These are phyloP conservation scores for Backusella australiensis DNA, from an alignment of 192 early-diverging fungal genomes.

Conservation along the genomic window DNA sequence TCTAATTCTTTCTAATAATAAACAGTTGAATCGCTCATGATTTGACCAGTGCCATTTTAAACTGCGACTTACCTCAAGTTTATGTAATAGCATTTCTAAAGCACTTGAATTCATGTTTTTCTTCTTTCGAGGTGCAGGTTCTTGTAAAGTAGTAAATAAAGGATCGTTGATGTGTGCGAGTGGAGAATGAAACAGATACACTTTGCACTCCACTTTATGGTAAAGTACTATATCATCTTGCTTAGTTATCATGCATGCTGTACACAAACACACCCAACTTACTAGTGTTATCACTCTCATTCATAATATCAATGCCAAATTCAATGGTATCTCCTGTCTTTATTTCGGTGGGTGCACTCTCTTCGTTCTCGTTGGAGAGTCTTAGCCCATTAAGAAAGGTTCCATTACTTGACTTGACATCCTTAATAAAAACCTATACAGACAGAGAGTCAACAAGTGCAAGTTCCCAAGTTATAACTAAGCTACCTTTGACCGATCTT, in stretches of 20 bases:
- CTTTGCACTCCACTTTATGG: constrained; percentile 30
- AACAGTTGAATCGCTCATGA: no score
- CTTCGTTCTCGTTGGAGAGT: constrained; percentile 61
- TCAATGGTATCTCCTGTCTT: constrained; percentile 62
- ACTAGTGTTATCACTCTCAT: constrained; percentile 59
- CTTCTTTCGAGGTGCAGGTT: background rate
- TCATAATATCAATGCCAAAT: constrained; percentile 78
- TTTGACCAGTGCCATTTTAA: background rate
- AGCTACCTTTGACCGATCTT: constrained; percentile 54
- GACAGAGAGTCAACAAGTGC: background rate
- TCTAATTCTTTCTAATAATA: background rate
- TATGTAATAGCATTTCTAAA: background rate
- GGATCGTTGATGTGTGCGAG: constrained; percentile 6
- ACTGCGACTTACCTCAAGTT: background rate
- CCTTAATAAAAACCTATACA: constrained; percentile 64
- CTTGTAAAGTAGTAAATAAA: constrained; percentile 8
- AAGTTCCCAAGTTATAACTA: background rate
- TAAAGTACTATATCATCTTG: constrained; percentile 20
- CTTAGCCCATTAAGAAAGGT: constrained; percentile 75
- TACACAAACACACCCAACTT: constrained; percentile 11
- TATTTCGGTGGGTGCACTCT: constrained; percentile 57
- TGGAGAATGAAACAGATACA: constrained; percentile 5
- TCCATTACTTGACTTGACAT: constrained; percentile 76
- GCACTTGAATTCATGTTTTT: background rate
- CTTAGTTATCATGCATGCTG: background rate